Evolutionary conservation across 1,284 basidiomycete genomes (phyloP).

Genomic region (Rugosomyces carneus): DNA sequence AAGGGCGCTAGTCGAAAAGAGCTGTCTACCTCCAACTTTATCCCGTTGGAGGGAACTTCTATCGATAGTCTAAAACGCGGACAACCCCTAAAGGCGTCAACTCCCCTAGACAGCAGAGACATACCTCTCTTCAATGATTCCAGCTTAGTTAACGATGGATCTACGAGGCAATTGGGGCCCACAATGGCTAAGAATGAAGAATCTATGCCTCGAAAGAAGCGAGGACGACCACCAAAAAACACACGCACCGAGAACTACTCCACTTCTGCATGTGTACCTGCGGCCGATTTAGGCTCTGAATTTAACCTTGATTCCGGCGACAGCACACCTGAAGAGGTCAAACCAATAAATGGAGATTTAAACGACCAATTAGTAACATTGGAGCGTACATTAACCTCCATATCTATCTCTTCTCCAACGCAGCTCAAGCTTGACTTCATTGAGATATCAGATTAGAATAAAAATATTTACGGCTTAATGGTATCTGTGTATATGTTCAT

Average conservation of each 20-base stretch:
- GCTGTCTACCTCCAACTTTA: background rate
- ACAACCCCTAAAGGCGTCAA: conserved; percentile 14
- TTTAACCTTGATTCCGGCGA: background rate
- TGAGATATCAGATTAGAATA: conserved; percentile 20
- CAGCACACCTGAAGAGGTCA: background rate
- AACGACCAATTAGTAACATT: background rate
- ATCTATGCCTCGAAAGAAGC: conserved; percentile 6
- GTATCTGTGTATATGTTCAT: background rate
- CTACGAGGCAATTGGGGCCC: background rate
- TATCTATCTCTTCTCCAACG: conserved; percentile 13
- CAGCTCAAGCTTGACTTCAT: conserved; percentile 9
- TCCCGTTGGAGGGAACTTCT: background rate
- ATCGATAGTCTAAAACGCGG: conserved; percentile 10
- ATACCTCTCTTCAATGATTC: too few relatives aligned
- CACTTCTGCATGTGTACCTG: background rate
- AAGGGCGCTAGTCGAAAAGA: background rate
- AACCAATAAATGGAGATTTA: background rate
- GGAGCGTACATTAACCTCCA: conserved; percentile 10
- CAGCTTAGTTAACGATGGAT: background rate
- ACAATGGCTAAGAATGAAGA: too few relatives aligned
- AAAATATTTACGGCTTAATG: background rate
- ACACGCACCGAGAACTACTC: background rate
- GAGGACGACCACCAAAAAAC: conserved; percentile 12
- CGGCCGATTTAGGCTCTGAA: background rate
- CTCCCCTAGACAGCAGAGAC: background rate